These are phyloP conservation scores for Microbotryomycetes sp. DNA, from an alignment of 1,284 basidiomycete genomes.

Conservation along the genomic window DNA sequence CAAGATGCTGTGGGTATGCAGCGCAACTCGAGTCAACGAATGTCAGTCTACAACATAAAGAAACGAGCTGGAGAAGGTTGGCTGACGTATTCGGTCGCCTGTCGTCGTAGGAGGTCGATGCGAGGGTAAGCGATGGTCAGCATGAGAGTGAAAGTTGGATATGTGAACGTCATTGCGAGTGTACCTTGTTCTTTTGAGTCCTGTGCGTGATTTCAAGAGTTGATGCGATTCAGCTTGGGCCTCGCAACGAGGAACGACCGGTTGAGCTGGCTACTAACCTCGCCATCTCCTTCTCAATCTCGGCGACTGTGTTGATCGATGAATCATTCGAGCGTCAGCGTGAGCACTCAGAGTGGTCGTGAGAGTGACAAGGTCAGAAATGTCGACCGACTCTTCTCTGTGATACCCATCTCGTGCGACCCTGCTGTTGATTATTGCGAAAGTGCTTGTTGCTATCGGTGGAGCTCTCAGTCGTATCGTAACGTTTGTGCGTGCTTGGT, in stretches of 20 bases:
- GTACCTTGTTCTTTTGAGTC: constrained; percentile 46
- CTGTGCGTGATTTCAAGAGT: constrained; percentile 19
- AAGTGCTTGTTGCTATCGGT: background rate
- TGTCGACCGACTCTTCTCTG: constrained; percentile 20
- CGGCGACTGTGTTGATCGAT: too few species aligned
- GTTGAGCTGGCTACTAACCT: background rate
- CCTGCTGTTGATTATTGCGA: background rate
- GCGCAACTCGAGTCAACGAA: background rate
- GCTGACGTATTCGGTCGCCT: background rate
- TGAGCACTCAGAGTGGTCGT: background rate
- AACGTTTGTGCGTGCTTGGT: background rate
- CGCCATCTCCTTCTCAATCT: constrained; percentile 38
- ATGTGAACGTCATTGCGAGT: too few species aligned
- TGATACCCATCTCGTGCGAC: constrained; percentile 20
- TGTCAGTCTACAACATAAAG: background rate
- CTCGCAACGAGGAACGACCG: too few species aligned
- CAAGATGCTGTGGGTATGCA: constrained; percentile 9
- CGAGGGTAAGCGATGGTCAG: constrained; percentile 16
- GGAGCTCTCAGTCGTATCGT: background rate
- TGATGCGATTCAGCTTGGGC: background rate
- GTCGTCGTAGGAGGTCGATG: background rate
- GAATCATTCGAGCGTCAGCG: background rate
- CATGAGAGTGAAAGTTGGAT: background rate
- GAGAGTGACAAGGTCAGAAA: background rate
- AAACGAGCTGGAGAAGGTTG: background rate